Conservation (phyloP, 805 yeast genomes). For the Cyberlindnera xishuangbannaensis region DNA sequence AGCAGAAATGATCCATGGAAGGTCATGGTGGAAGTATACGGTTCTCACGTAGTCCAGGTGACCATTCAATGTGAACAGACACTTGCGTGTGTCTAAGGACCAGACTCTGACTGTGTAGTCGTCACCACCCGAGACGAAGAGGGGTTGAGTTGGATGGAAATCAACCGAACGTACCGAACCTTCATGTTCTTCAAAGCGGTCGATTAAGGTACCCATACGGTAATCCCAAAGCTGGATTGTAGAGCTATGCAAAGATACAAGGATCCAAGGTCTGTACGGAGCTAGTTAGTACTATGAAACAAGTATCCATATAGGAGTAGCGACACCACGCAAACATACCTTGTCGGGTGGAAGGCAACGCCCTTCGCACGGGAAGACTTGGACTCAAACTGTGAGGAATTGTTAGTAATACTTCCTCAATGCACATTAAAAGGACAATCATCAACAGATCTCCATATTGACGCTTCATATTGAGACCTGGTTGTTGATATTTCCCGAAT, state of each 20-base stretch:
- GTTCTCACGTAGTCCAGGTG: constrained; percentile 95
- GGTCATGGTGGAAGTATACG: constrained; percentile 88
- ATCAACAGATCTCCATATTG: constrained; percentile 1
- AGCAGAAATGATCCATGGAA: constrained; percentile 95
- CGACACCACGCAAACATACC: too few relatives aligned
- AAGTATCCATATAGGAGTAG: too few relatives aligned
- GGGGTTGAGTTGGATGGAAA: constrained; percentile 97
- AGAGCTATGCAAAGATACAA: constrained; percentile 93
- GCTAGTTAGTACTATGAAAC: constrained; percentile 16
- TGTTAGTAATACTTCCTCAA: constrained; percentile 12
- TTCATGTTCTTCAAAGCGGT: constrained; percentile 95
- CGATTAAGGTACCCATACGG: constrained; percentile 96
- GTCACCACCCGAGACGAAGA: constrained; percentile 96
- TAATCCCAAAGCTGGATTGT: constrained; percentile 99
- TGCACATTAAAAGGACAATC: background rate
- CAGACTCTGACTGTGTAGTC: constrained; percentile 94
- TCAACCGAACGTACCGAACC: constrained; percentile 96
- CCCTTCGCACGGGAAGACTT: constrained; percentile 97
- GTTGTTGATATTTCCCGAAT: too few relatives aligned
- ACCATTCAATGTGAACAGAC: constrained; percentile 86
- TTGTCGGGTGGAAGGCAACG: constrained; percentile 91
- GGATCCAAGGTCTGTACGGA: constrained; percentile 81
- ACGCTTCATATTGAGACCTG: too few relatives aligned
- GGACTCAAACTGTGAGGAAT: constrained; percentile 71
- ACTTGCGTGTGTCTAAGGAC: constrained; percentile 88